phyloP scores from a whole-genome alignment of 805 yeast species.

The Zygoascus biomembranicola region DNA sequence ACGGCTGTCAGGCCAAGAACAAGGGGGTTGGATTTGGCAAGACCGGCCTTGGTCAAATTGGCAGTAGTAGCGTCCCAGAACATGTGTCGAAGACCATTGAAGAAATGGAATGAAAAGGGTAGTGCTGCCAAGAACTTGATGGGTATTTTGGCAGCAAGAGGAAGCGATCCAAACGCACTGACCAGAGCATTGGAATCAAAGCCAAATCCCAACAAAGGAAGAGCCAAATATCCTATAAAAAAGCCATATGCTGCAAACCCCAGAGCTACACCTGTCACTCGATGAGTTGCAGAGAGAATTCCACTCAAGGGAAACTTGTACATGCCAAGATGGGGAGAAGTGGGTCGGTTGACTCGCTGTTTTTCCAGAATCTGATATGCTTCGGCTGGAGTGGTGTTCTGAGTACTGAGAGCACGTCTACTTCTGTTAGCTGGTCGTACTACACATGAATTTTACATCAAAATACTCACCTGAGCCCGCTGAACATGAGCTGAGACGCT shows the following conservation, averaged over 20 bases:
- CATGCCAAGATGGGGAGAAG: constrained; percentile 82
- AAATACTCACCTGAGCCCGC: constrained; percentile 8
- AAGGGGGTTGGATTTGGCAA: constrained; percentile 82
- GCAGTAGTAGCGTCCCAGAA: constrained; percentile 78
- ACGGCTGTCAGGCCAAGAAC: constrained; percentile 58
- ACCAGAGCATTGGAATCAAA: constrained; percentile 48
- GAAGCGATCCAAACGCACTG: constrained; percentile 51
- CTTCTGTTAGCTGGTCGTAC: not conserved
- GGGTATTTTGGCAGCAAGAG: constrained; percentile 50
- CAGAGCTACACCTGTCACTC: constrained; percentile 79
- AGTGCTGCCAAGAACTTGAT: constrained; percentile 64
- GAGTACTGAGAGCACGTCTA: constrained; percentile 28
- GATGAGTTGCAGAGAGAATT: constrained; percentile 72
- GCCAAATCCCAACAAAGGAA: constrained; percentile 51
- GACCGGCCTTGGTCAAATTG: constrained; percentile 76
- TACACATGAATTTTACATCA: not conserved
- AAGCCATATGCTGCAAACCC: constrained; percentile 74
- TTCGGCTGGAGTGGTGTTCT: constrained; percentile 47
- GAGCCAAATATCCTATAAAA: constrained; percentile 65
- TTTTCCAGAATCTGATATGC: constrained; percentile 64
- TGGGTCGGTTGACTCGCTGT: constrained; percentile 84
- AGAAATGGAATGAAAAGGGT: constrained; percentile 82
- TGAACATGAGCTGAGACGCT: constrained; percentile 14
- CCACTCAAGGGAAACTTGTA: constrained; percentile 88
- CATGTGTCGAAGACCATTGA: constrained; percentile 87